These are phyloP conservation scores for Lasiosphaeriaceae sp. DNA, from an alignment of 495 filamentous ascomycete genomes.

Conservation along the genomic window DNA sequence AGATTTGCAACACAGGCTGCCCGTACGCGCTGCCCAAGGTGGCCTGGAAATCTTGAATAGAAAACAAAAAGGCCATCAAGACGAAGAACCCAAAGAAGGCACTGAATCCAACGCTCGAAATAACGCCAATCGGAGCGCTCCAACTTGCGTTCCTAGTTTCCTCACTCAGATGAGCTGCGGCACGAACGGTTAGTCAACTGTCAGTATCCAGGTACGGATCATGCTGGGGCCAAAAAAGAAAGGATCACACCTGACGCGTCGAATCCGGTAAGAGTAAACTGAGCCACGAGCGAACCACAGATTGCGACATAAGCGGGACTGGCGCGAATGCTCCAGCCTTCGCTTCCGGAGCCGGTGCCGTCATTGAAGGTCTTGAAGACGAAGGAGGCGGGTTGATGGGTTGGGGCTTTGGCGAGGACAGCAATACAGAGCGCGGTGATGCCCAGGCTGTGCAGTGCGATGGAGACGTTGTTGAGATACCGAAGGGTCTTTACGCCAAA, in stretches of 20 bases:
- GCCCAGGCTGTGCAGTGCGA: constrained; percentile 57
- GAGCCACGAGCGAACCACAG: constrained; percentile 51
- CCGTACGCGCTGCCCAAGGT: constrained; percentile 39
- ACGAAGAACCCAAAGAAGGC: constrained; percentile 63
- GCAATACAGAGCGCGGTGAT: constrained; percentile 55
- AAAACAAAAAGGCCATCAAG: constrained; percentile 54
- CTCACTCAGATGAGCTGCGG: constrained; percentile 55
- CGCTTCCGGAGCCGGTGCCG: constrained; percentile 45
- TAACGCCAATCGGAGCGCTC: constrained; percentile 58
- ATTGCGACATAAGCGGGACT: constrained; percentile 48
- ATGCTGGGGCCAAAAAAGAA: too few relatives aligned
- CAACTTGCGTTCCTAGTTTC: constrained; percentile 58
- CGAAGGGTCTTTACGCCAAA: constrained; percentile 56
- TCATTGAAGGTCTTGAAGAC: constrained; percentile 58
- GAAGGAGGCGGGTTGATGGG: constrained; percentile 55
- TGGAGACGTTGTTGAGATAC: constrained; percentile 59
- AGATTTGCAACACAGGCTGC: constrained; percentile 56
- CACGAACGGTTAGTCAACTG: constrained; percentile 37
- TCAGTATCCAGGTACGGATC: not conserved
- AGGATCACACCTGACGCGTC: not conserved
- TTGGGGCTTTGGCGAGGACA: constrained; percentile 58
- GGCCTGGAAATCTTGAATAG: constrained; percentile 51
- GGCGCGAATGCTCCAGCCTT: constrained; percentile 41
- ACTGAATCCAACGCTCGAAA: constrained; percentile 55
- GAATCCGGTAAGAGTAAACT: constrained; percentile 47